These are phyloP conservation scores for Alloascoidea africana DNA, from an alignment of 805 yeast species.

Conservation along the genomic window DNA sequence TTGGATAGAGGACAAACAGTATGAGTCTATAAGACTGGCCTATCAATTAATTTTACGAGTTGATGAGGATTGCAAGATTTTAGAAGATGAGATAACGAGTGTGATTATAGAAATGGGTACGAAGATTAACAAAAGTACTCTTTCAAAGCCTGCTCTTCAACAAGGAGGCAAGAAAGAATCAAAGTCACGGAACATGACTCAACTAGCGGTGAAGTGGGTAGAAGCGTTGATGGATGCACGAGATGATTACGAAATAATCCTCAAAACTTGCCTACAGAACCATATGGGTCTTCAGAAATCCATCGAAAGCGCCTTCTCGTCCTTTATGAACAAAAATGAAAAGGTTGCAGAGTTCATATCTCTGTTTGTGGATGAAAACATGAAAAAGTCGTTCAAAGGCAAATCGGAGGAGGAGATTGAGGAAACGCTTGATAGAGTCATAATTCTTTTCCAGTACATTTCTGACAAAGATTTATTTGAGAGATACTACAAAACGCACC, in stretches of 20 bases:
- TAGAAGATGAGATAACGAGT: slow-evolving; percentile 31
- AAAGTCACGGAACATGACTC: slow-evolving; percentile 18
- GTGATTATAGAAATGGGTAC: slow-evolving; percentile 32
- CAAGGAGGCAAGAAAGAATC: slow-evolving; percentile 3
- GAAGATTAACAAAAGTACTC: slow-evolving; percentile 16
- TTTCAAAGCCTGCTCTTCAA: slow-evolving; percentile 6
- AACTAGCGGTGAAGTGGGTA: slow-evolving; percentile 57
- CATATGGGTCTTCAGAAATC: slow-evolving; percentile 36
- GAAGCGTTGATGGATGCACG: slow-evolving; percentile 37
- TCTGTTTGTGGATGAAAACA: slow-evolving; percentile 39
- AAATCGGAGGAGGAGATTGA: slow-evolving; percentile 29
- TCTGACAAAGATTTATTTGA: slow-evolving; percentile 81
- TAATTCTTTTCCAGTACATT: slow-evolving; percentile 49
- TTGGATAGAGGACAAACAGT: slow-evolving; percentile 37
- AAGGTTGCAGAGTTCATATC: slow-evolving; percentile 40
- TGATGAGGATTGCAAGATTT: slow-evolving; percentile 32
- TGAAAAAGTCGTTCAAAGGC: slow-evolving; percentile 33
- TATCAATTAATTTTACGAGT: slow-evolving; percentile 37
- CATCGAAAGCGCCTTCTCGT: slow-evolving; percentile 45
- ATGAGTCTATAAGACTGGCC: slow-evolving; percentile 27
- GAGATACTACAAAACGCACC: slow-evolving; percentile 67
- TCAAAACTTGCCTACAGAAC: slow-evolving; percentile 30
- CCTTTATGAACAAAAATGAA: slow-evolving; percentile 36
- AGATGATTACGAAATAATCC: slow-evolving; percentile 31
- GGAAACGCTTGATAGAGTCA: slow-evolving; percentile 34